Percentiles rank a stretch among this genome's conserved stretches.
phyloP scores from a whole-genome alignment of 768 basidiomycete genomes.

The Kwoniella sp. region DNA sequence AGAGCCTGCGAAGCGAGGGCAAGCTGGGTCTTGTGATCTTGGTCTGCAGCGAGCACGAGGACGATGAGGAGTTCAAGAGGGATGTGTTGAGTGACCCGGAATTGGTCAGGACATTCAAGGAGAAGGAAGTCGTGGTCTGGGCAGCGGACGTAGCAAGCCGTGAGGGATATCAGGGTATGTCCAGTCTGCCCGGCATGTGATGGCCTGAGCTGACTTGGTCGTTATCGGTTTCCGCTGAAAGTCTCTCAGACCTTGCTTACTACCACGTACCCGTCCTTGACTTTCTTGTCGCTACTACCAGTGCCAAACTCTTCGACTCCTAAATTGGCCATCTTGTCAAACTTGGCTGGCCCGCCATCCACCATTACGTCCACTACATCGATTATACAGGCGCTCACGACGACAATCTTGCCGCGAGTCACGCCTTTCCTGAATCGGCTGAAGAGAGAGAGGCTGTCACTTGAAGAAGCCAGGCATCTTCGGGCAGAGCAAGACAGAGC shows the following conservation, averaged over 20 bases:
- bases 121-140: slow-evolving; percentile 80
- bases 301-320: slow-evolving; percentile 45
- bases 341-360: slow-evolving; percentile 66
- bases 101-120: slow-evolving; percentile 64
- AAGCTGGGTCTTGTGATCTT: slow-evolving; percentile 75
- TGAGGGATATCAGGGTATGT: slow-evolving; percentile 71
- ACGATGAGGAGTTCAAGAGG: slow-evolving; percentile 81
- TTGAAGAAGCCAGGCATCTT: slow-evolving; percentile 58
- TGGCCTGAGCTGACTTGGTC: background rate
- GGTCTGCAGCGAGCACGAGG: slow-evolving; percentile 85
- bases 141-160: slow-evolving; percentile 80
- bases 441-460: slow-evolving; percentile 51
- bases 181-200: background rate
- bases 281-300: slow-evolving; percentile 78
- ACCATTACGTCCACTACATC: slow-evolving; percentile 62
- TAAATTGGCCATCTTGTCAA: slow-evolving; percentile 72
- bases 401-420: slow-evolving; percentile 74
- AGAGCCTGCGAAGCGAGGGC: slow-evolving; percentile 64
- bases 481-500: slow-evolving; percentile 72
- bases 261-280: slow-evolving; percentile 88
- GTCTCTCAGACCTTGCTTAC: slow-evolving; percentile 60
- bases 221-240: slow-evolving; percentile 52
- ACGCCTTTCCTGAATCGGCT: slow-evolving; percentile 67
- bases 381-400: slow-evolving; percentile 64
- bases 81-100: slow-evolving; percentile 69